A percentile compares a stretch with the other conserved stretches of the same genome.
phyloP scores from a whole-genome alignment of 768 basidiomycete genomes.

The Mycena epipterygia region DNA sequence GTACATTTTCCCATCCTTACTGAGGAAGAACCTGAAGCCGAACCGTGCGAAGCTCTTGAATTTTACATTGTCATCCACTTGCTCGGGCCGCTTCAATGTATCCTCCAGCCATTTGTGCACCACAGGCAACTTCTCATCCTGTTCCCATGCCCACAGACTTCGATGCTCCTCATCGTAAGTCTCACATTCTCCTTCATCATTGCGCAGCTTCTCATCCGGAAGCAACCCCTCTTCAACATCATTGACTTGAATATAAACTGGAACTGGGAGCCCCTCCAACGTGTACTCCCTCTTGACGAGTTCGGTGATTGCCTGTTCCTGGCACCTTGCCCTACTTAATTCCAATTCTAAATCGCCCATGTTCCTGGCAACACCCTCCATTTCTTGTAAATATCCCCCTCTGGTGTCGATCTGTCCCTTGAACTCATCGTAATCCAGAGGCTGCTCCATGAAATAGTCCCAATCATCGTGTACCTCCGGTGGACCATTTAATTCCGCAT shows the following conservation, averaged over 20 bases:
- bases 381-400: conserved; percentile 5
- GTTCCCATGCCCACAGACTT: neutral
- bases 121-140: neutral
- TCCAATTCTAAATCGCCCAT: neutral
- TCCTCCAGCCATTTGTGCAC: neutral
- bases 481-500: too few relatives aligned
- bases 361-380: neutral
- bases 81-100: neutral
- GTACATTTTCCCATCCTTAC: neutral
- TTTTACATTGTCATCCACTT: neutral
- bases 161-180: too few relatives aligned
- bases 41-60: neutral
- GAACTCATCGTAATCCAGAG: conserved; percentile 18
- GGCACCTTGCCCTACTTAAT: too few relatives aligned
- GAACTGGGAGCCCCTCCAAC: too few relatives aligned
- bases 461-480: neutral
- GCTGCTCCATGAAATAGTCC: neutral
- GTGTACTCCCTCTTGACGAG: too few relatives aligned
- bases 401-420: conserved; percentile 23
- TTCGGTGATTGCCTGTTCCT: too few relatives aligned
- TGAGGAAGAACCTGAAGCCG: neutral
- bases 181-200: too few relatives aligned
- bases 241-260: too few relatives aligned
- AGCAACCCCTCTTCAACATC: too few relatives aligned
- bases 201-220: too few relatives aligned